phyloP scores from a whole-genome alignment of 75 land plant genomes.

The Selaginella moellendorffii region DNA sequence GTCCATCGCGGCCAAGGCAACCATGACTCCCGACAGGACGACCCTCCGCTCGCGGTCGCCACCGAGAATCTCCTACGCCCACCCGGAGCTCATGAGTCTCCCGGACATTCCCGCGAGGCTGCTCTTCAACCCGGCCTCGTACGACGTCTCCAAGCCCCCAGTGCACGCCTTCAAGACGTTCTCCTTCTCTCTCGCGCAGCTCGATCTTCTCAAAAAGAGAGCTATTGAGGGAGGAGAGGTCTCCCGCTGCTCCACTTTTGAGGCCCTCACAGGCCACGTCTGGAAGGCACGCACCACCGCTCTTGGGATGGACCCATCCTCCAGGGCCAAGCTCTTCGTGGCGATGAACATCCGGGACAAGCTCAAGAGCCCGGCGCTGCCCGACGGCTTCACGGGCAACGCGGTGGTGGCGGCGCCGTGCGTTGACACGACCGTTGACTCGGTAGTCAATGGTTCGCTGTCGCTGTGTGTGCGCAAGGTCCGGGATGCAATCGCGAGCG shows the following conservation, averaged over 20 bases:
- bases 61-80: slow-evolving; percentile 14
- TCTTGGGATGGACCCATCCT: slow-evolving; percentile 11
- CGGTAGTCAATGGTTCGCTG: background rate
- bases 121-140: background rate
- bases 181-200: background rate
- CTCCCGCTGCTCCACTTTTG: slow-evolving; percentile 17
- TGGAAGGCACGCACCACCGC: slow-evolving; percentile 50
- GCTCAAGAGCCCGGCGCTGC: slow-evolving; percentile 32
- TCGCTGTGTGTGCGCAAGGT: background rate
- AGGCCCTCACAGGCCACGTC: slow-evolving; percentile 20
- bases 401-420: slow-evolving; percentile 34
- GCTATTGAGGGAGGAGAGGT: slow-evolving; percentile 1
- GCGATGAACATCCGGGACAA: slow-evolving; percentile 44
- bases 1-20: background rate
- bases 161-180: slow-evolving; percentile 6
- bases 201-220: slow-evolving; percentile 8
- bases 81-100: slow-evolving; percentile 20
- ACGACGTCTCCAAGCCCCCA: slow-evolving; percentile 6
- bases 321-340: slow-evolving; percentile 37
- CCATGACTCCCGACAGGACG: slow-evolving; percentile 15
- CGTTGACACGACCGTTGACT: background rate
- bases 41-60: slow-evolving; percentile 22
- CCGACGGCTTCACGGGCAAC: slow-evolving; percentile 36
- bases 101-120: slow-evolving; percentile 7
- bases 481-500: background rate